Evolutionary conservation across 306 rosid genomes (phyloP), one percentile per base, ranked within the genome.

Genomic region (Pterocarpus santalinus): DNA sequence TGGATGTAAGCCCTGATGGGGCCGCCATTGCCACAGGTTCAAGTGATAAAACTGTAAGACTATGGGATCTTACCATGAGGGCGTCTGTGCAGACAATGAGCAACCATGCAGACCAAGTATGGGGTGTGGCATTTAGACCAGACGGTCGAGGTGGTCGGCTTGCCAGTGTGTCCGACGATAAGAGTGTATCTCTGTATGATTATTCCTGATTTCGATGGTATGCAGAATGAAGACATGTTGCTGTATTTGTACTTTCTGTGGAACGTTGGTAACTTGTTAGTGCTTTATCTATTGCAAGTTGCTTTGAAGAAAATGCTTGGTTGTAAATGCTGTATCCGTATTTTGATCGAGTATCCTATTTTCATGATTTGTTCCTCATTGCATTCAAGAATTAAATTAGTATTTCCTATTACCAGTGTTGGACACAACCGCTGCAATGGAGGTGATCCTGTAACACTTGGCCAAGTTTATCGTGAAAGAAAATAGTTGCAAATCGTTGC

Each of bases 131-230:
- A 28, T 96, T 96, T 82, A 91, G 97, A 81, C 97, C 98, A 32
- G 90, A 84, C 12, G 77, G 83, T 17, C 87, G 92, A 49, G 70
- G 76, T 35, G 98, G 95, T 49, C 92, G 98, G 61, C 98, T 93
- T 64, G 98, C 94, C 22, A 96, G 98, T 74, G 99, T 96, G 16
- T 96, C 99, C 0, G 99, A 96, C 85, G 99, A 96, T 81, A 96
- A 92, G 91, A 90, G 97, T 79, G 89, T 96, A 79, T 90, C 97
- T 7, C 80, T 96, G 16, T 96, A 92, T 61, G 99, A 93, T 81
- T 96, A 90, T 84, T 89, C 98, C 73, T 93, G 88, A 90, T 53
- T 75, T 80, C 22, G 60, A 55, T 36, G 41, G 51, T 72, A 53
- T 44, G 9, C 51, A 49, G 73, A 67, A 36, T 43, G 76, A 46